Evolutionary conservation across 306 rosid species (phyloP), one percentile per base, ranked within the genome.

Genomic region (Cicer cuneatum): DNA sequence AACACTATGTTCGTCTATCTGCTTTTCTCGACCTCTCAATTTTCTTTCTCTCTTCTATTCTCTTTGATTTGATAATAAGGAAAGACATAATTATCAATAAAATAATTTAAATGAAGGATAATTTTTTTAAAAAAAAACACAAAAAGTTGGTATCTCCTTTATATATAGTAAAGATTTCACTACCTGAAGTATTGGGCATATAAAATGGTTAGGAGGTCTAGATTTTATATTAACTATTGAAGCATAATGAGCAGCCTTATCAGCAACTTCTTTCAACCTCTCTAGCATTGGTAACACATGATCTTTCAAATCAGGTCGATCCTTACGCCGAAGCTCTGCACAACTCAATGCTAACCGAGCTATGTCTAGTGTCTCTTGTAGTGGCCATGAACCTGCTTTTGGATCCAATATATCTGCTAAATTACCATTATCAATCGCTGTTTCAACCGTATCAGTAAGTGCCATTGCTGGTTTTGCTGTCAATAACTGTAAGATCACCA

Each of bases 171-270:
- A 29, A 29, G 35, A 64, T 51, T 59, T 24, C 13, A 63, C 48
- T 83, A 92, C 99, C 96, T 89, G 87, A 63, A 88, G 90, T 78
- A 94, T 92, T 75, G 97, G 97, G 73, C 99, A 94, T 72, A 90
- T 86, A 69, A 92, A 94, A 85, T 92, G 99, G 70, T 78, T 92
- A 67, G 97, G 97, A 73, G 89, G 86, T 56, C 81, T 79, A 47
- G 88, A 56, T 47, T 79, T 86, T 65, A 81, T 67, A 66, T 46
- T 48, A 60, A 82, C 78, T 39, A 9, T 19, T 46, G 86, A 53
- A 71, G 82, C 63, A 29, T 81, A 88, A 41, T 5, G 58, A 7
- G 65, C 84, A 12, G 89, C 89, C 71, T 64, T 81, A 38, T 89
- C 87, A 72, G 93, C 86, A 46, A 83, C 86, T 61, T 75, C 85